Evolutionary conservation across 768 basidiomycete genomes (phyloP).

Genomic region (Podaxis sp.): DNA sequence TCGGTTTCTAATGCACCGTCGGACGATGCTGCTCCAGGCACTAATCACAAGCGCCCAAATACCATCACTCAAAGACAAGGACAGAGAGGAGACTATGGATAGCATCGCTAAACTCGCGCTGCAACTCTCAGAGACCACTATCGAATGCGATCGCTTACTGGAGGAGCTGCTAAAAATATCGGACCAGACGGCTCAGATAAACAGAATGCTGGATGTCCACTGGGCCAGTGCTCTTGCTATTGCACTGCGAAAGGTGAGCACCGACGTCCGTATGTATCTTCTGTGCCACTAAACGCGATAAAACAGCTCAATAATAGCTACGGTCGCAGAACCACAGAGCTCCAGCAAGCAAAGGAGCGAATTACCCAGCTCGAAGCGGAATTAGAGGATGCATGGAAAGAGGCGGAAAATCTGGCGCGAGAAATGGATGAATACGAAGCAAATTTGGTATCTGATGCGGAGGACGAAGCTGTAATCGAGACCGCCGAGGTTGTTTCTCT

Average conservation of each 20-base stretch:
- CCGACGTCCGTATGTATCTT: neutral
- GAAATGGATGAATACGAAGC: constrained; percentile 68
- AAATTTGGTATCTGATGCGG: constrained; percentile 29
- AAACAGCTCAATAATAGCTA: constrained; percentile 67
- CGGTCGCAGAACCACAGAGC: constrained; percentile 60
- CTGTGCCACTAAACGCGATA: neutral
- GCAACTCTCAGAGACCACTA: constrained; percentile 61
- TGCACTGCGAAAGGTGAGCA: constrained; percentile 65
- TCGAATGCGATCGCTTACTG: constrained; percentile 56
- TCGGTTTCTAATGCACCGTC: constrained; percentile 62
- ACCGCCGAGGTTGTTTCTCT: constrained; percentile 46
- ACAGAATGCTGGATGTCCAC: constrained; percentile 60
- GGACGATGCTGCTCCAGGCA: constrained; percentile 72
- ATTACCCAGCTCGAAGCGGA: constrained; percentile 64
- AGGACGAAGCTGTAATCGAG: constrained; percentile 42
- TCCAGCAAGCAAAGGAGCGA: constrained; percentile 44
- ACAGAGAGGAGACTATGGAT: constrained; percentile 35
- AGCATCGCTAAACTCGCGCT: constrained; percentile 44
- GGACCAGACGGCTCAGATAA: constrained; percentile 68
- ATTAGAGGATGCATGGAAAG: constrained; percentile 78
- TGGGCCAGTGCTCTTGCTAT: constrained; percentile 76
- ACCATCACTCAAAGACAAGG: constrained; percentile 32
- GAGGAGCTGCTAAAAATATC: constrained; percentile 56
- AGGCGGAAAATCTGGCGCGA: constrained; percentile 69
- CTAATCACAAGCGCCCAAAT: constrained; percentile 46